Base-by-base conservation (phyloP, 2,329 filamentous ascomycete genomes). In the Colletotrichum sp. region DNA sequence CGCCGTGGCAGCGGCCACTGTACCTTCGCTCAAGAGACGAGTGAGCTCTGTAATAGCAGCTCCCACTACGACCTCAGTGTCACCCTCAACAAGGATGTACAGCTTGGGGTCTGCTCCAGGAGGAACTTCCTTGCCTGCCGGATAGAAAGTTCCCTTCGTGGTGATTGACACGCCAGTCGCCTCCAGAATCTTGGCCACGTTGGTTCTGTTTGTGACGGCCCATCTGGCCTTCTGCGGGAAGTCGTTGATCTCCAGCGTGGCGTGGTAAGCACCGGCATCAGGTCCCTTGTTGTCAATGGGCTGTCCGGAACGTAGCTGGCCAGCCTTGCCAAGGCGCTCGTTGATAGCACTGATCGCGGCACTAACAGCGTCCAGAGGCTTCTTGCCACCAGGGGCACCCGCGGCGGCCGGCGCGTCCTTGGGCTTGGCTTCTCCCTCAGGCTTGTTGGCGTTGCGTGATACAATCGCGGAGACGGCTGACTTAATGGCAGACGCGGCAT, bases 221-320 rank as follows among this genome's bases (percentile, higher is more conserved):
- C 97, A 99, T 80, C 97, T 92, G 78, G 97, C 97, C 89, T 98
- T 99, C 84, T 99, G 97, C 39, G 97, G 97, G 86, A 99, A 99
- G 86, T 99, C 97, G 85, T 99, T 99, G 91, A 99, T 99, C 85
- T 99, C 97, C 77, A 99, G 90, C 6, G 96, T 99, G 18, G 97
- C 96, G 84, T 99, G 97, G 90, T 96, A 99, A 1, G 96, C 96
- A 68, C 97, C 97, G 5, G 97, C 97, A 84, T 99, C 97, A 1
- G 97, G 97, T 1, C 97, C 97, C 85, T 98, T 98, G 87, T 99
- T 99, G 88, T 99, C 97, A 83, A 98, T 98, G 9, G 97, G 96
- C 77, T 98, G 96, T 16, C 97, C 97, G 6, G 95, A 94, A 76
- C 97, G 94, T 81, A 98, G 93, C 83, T 97, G 94, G 44, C 96